These are phyloP conservation scores for Penicillium malachiteum DNA, from an alignment of 495 filamentous ascomycete species.

Conservation along the genomic window DNA sequence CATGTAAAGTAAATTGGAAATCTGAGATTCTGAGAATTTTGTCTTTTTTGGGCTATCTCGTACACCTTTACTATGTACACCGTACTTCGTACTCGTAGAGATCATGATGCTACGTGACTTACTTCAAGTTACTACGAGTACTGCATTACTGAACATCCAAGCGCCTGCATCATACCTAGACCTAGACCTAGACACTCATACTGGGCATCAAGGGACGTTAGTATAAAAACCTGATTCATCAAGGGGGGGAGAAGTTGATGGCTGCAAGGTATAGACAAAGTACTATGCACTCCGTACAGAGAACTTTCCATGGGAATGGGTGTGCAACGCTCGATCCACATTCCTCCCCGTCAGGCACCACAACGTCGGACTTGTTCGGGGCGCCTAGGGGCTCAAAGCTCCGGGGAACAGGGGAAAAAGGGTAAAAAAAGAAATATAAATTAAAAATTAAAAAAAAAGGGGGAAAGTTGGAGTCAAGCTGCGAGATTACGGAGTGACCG, in stretches of 20 bases:
- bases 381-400: not conserved
- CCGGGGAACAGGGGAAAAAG: not conserved
- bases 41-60: not conserved
- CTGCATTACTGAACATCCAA: too few species aligned
- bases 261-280: not conserved
- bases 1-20: not conserved
- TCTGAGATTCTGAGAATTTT: not conserved
- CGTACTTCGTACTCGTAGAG: too few species aligned
- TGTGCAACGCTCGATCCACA: slow-evolving; percentile 19
- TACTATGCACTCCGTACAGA: not conserved
- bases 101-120: too few species aligned
- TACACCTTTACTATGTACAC: too few species aligned
- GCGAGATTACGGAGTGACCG: slow-evolving; percentile 11
- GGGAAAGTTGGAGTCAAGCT: slow-evolving; percentile 11
- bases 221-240: not conserved
- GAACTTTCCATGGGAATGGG: not conserved
- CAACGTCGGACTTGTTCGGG: slow-evolving; percentile 11
- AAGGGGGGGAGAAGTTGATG: not conserved
- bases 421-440: not conserved
- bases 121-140: too few species aligned
- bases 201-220: too few species aligned
- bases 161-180: too few species aligned
- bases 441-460: slow-evolving; percentile 4
- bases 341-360: slow-evolving; percentile 11
- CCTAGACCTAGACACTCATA: too few species aligned